Evolutionary conservation across 225 moss, liverwort and hornwort genomes (phyloP).

Genomic region (Climacium dendroides): DNA sequence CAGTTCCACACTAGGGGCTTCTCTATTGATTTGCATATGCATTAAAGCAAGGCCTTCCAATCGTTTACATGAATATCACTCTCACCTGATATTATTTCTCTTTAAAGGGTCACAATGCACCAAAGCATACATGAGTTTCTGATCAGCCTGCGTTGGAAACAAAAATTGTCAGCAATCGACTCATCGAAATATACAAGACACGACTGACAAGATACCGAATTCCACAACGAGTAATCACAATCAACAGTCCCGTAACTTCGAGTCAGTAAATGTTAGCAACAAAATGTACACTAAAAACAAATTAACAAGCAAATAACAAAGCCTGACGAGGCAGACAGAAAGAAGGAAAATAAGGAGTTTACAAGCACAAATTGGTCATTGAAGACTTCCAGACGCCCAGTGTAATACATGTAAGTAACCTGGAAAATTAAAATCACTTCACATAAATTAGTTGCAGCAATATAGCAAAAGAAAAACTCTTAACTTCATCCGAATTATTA

Average conservation of each 20-base stretch:
- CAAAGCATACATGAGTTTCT: slow-evolving; percentile 91
- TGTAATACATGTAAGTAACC: slow-evolving; percentile 92
- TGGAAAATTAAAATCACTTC: not conserved
- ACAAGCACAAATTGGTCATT: slow-evolving; percentile 83
- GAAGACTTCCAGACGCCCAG: slow-evolving; percentile 83
- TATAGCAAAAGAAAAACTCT: not conserved
- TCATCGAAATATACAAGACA: not conserved
- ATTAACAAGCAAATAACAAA: not conserved
- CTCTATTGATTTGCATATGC: not conserved
- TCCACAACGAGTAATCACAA: not conserved
- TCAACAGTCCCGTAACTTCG: not conserved
- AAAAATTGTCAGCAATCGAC: not conserved
- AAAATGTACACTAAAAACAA: not conserved
- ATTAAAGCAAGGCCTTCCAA: not conserved
- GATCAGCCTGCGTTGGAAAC: slow-evolving; percentile 55
- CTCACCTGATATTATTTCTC: slow-evolving; percentile 66
- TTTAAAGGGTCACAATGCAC: slow-evolving; percentile 61
- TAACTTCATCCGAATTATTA: not conserved
- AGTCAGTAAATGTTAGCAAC: not conserved
- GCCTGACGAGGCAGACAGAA: not conserved
- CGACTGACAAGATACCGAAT: not conserved
- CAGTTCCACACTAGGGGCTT: not conserved
- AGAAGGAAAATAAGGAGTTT: not conserved
- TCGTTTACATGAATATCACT: not conserved
- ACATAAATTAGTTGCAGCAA: not conserved